A percentile compares a stretch with the other conserved stretches of the same genome.
Conservation (phyloP, 495 filamentous ascomycete species). For the Penicillium turbatum region DNA sequence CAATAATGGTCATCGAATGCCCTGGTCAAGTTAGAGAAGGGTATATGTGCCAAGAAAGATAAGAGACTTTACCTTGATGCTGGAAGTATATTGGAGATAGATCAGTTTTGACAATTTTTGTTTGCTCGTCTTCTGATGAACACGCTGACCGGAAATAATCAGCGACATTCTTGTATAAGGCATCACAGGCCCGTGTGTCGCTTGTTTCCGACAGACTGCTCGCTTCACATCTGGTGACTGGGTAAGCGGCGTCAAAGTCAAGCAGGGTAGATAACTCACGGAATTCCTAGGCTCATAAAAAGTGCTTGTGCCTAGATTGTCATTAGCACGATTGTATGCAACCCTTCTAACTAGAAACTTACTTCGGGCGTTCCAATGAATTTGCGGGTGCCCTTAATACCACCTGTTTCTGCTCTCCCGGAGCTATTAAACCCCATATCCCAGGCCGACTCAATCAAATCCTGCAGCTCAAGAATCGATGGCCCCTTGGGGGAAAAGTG, state of each 20-base stretch:
- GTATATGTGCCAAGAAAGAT: neutral
- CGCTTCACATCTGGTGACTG: slow-evolving; percentile 44
- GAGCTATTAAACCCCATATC: slow-evolving; percentile 73
- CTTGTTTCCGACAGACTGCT: slow-evolving; percentile 42
- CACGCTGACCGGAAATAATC: slow-evolving; percentile 62
- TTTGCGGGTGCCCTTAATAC: slow-evolving; percentile 81
- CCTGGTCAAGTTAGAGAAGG: slow-evolving; percentile 41
- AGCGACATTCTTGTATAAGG: slow-evolving; percentile 64
- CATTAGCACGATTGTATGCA: slow-evolving; percentile 7
- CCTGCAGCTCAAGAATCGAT: slow-evolving; percentile 77
- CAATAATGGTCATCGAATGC: slow-evolving; percentile 90
- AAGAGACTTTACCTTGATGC: slow-evolving; percentile 54
- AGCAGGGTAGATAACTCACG: slow-evolving; percentile 42
- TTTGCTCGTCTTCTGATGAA: slow-evolving; percentile 22
- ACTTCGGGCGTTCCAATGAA: slow-evolving; percentile 96
- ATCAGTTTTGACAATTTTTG: slow-evolving; percentile 61
- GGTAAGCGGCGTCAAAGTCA: neutral
- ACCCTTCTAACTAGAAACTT: slow-evolving; percentile 6
- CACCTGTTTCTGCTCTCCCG: slow-evolving; percentile 78
- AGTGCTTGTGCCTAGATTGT: slow-evolving; percentile 68
- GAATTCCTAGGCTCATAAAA: slow-evolving; percentile 63
- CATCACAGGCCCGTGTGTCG: slow-evolving; percentile 45
- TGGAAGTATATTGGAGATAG: slow-evolving; percentile 89
- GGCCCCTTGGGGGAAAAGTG: slow-evolving; percentile 62
- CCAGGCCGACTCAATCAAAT: slow-evolving; percentile 88